Evolutionary conservation across 805 yeast genomes (phyloP).

Genomic region (Hanseniaspora lachancei): DNA sequence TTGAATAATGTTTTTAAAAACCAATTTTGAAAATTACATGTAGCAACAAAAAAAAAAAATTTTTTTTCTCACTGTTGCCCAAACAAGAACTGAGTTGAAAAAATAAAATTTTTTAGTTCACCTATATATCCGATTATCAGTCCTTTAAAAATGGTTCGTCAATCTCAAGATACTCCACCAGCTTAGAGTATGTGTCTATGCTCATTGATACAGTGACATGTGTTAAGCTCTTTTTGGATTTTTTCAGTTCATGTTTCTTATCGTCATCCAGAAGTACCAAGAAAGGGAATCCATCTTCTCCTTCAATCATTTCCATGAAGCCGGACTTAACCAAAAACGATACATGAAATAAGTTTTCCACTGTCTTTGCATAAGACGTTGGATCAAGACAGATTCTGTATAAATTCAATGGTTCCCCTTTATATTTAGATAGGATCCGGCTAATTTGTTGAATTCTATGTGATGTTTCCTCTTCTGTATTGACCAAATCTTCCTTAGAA

Average conservation of each 20-base stretch:
- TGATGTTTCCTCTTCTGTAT: constrained; percentile 50
- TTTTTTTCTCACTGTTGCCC: background rate
- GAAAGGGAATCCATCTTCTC: constrained; percentile 35
- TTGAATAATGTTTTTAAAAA: background rate
- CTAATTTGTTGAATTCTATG: constrained; percentile 47
- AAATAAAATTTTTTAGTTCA: background rate
- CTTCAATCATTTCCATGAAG: constrained; percentile 41
- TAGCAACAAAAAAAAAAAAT: background rate
- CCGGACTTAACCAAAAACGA: constrained; percentile 73
- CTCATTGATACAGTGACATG: constrained; percentile 69
- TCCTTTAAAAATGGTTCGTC: constrained; percentile 35
- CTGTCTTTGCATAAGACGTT: constrained; percentile 56
- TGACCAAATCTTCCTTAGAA: constrained; percentile 37
- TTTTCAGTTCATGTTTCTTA: constrained; percentile 20
- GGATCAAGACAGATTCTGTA: constrained; percentile 66
- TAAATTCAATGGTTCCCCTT: constrained; percentile 37
- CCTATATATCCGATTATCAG: background rate
- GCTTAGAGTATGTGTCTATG: constrained; percentile 47
- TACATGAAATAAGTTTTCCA: constrained; percentile 72
- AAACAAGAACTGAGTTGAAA: too few relatives aligned
- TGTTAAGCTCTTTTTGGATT: constrained; percentile 26
- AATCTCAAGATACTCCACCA: constrained; percentile 44
- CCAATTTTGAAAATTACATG: background rate
- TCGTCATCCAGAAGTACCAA: constrained; percentile 24
- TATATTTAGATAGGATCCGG: constrained; percentile 27